Base-by-base conservation (phyloP, 306 rosid genomes). In the Bauhinia variegata region DNA sequence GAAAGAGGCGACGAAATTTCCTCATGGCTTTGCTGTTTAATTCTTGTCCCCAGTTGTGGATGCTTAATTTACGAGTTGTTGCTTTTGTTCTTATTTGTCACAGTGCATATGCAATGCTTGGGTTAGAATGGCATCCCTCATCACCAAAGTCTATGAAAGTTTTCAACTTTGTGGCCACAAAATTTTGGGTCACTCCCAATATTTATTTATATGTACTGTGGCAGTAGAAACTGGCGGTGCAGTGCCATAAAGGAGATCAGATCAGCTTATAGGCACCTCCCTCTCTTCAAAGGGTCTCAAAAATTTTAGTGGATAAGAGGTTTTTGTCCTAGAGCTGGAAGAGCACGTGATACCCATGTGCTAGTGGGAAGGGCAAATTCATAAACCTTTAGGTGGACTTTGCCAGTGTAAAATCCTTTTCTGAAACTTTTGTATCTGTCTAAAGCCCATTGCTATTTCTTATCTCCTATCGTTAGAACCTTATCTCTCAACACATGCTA, bases 341-440 rank as follows among this genome's bases (percentile, higher is more conserved):
- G 53, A 64, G 70, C 89, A 87, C 43, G 77, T 87, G 84, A 84
- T 64, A 60, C 59, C 82, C 89, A 82, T 70, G 78, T 87, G 87
- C 41, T 42, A 7, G 41, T 71, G 54, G 53, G 59, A 75, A 60
- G 63, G 42, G 60, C 63, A 36, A 36, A 65, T 75, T 64, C 52
- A 69, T 37, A 62, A 77, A 57, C 53, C 44, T 69, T 50, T 81
- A 54, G 32, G 11, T 52, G 51, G 70, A 62, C 63, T 67, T 72
- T 72, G 52, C 14, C 63, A 67, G 23, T 53, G 84, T 63, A 14
- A 64, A 67, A 75, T 78, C 87, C 74, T 44, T 75, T 78, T 75
- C 76, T 62, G 13, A 58, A 82, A 56, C 74, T 66, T 72, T 75
- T 75, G 73, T 73, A 43, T 79, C 17, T 64, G 63, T 70, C 46